Base-by-base conservation (phyloP, 2,329 filamentous ascomycete genomes). In the Sclerotinia spermophila region DNA sequence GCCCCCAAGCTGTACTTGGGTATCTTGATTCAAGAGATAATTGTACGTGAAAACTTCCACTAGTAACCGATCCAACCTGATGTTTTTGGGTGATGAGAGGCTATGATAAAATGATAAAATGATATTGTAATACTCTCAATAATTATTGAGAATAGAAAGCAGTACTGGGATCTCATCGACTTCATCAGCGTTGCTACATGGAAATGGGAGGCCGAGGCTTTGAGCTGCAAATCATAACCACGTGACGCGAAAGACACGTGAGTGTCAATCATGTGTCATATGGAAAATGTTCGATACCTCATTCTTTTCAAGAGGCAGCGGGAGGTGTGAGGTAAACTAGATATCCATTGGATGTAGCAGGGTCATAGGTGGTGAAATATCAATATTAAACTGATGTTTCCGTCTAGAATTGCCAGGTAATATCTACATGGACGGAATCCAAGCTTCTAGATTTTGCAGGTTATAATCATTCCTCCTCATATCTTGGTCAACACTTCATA, bases 351-450 rank as follows among this genome's bases (percentile, higher is more conserved):
- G 15, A 27, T 51, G 1, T 27, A 53, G 11, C n/a, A 53, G 27
- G n/a, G 5, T 27, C n/a, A 17, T 1, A 8, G 7, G n/a, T 51
- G 13, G n/a, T 30, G 5, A 3, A 15, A 53, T 17, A 17, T 3
- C n/a, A 17, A 17, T 27, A 3, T 3, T 17, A 8, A 17, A 53
- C 4, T 7, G 3, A 0, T 27, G 5, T 27, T 27, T 17, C 13
- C 3, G 2, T 53, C 13, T 17, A 13, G 6, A 5, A 27, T 27
- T 27, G 0, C 2, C n/a, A 17, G 3, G 2, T 17, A 2, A 17
- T 30, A 17, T 27, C 5, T 3, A 27, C 13, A 17, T 17, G 24
- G 5, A 27, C n/a, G 13, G 5, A 51, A 42, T 10, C 24, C 11
- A 51, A 15, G 48, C 48, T 51, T 15, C n/a, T 27, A 13, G 13